These are phyloP conservation scores for Hypomontagnella submonticulosa DNA, from an alignment of 495 filamentous ascomycete genomes.

Conservation along the genomic window DNA sequence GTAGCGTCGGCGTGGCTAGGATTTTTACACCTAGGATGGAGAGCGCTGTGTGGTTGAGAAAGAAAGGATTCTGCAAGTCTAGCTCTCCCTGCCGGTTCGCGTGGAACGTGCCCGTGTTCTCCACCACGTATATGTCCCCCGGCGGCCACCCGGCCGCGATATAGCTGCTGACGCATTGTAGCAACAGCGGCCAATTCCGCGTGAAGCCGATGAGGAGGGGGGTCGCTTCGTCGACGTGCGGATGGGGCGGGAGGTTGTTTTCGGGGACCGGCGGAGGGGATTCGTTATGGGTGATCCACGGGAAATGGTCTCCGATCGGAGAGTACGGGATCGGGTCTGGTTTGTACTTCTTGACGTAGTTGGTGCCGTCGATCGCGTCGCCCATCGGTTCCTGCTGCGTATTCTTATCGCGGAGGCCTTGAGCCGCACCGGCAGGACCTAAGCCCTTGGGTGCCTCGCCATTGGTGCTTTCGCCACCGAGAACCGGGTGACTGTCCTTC, in stretches of 20 bases:
- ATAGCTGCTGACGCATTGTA: constrained; percentile 68
- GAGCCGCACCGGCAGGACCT: constrained; percentile 25
- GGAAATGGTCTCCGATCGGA: constrained; percentile 46
- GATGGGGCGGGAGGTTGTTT: constrained; percentile 52
- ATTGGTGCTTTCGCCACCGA: constrained; percentile 15
- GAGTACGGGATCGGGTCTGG: constrained; percentile 33
- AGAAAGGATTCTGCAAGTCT: constrained; percentile 70
- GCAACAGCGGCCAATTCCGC: constrained; percentile 66
- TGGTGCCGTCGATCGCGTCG: constrained; percentile 1
- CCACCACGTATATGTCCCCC: constrained; percentile 67
- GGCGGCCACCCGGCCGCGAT: constrained; percentile 71
- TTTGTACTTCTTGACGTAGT: constrained; percentile 47
- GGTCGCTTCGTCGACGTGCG: constrained; percentile 56
- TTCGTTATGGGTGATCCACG: constrained; percentile 37
- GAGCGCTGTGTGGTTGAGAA: constrained; percentile 66
- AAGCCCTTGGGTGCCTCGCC: constrained; percentile 1
- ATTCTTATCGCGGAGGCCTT: constrained; percentile 35
- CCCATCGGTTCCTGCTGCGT: constrained; percentile 35
- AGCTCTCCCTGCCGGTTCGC: constrained; percentile 60
- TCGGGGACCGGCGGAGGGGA: constrained; percentile 43
- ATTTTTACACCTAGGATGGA: constrained; percentile 65
- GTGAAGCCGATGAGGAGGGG: constrained; percentile 71
- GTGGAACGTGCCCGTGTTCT: constrained; percentile 70
- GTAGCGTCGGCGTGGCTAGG: constrained; percentile 65
- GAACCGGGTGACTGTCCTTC: constrained; percentile 2